phyloP scores from a whole-genome alignment of 805 yeast species.

The Kregervanrija pseudodelftensis region DNA sequence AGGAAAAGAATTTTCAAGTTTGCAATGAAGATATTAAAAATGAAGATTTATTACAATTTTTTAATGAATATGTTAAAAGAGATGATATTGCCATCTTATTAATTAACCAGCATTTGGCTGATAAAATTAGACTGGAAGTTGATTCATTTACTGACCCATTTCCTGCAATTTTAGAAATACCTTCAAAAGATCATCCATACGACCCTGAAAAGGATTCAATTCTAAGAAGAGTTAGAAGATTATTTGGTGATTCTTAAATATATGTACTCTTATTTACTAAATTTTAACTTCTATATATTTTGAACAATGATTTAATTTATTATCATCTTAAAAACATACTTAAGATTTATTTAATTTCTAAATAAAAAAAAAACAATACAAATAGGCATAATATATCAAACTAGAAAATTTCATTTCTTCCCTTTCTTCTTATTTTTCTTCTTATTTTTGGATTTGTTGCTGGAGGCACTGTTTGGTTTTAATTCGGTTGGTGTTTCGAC shows the following conservation, averaged over 20 bases:
- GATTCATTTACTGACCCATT: slow-evolving; percentile 85
- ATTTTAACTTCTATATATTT: neutral
- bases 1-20: slow-evolving; percentile 70
- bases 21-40: slow-evolving; percentile 74
- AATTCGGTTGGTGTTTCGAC: neutral
- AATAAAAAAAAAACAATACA: too few relatives aligned
- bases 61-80: slow-evolving; percentile 69
- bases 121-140: slow-evolving; percentile 71
- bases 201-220: slow-evolving; percentile 98
- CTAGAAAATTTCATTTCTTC: neutral
- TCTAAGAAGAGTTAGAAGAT: slow-evolving; percentile 85
- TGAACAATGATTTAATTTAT: too few relatives aligned
- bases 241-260: slow-evolving; percentile 66
- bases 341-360: too few relatives aligned
- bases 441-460: neutral
- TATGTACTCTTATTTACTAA: neutral
- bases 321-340: too few relatives aligned
- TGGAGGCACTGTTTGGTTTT: neutral
- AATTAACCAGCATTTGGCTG: slow-evolving; percentile 94
- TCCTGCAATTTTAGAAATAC: slow-evolving; percentile 95
- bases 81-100: slow-evolving; percentile 89
- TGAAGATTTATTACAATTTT: slow-evolving; percentile 69
- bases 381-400: too few relatives aligned
- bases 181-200: slow-evolving; percentile 97
- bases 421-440: neutral